Percentiles rank a stretch among this genome's conserved stretches.
Evolutionary conservation across 306 rosid species (phyloP).

Genomic region (Rosa persica): DNA sequence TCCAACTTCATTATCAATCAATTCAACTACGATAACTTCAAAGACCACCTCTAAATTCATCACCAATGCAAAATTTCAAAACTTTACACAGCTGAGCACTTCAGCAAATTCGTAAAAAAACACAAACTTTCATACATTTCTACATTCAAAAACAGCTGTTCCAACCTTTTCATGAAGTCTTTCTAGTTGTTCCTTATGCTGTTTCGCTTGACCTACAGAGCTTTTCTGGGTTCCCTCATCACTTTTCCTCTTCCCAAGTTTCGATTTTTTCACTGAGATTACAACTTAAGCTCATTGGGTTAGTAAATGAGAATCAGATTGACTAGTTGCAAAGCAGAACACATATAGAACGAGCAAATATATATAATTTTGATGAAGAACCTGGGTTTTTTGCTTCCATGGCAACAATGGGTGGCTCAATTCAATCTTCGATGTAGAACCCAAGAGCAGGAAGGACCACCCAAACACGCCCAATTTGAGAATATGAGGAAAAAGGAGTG

Average conservation of each 20-base stretch:
- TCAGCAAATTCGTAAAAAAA: background rate
- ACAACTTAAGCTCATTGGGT: background rate
- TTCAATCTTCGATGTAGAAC: background rate
- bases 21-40: background rate
- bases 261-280: constrained; percentile 31
- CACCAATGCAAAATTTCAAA: background rate
- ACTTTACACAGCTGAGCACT: background rate
- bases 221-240: constrained; percentile 28
- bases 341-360: background rate
- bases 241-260: constrained; percentile 28
- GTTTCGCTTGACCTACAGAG: constrained; percentile 46
- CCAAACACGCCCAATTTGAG: background rate
- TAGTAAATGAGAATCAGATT: background rate
- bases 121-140: background rate
- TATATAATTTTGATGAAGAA: background rate
- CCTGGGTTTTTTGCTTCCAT: constrained; percentile 20
- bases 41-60: background rate
- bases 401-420: background rate
- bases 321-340: background rate
- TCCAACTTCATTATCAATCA: background rate
- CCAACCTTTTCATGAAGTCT: constrained; percentile 69
- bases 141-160: background rate
- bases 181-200: constrained; percentile 65
- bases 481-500: background rate
- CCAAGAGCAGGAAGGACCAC: background rate